Conservation (phyloP, 306 rosid species). For the Senna tora region DNA sequence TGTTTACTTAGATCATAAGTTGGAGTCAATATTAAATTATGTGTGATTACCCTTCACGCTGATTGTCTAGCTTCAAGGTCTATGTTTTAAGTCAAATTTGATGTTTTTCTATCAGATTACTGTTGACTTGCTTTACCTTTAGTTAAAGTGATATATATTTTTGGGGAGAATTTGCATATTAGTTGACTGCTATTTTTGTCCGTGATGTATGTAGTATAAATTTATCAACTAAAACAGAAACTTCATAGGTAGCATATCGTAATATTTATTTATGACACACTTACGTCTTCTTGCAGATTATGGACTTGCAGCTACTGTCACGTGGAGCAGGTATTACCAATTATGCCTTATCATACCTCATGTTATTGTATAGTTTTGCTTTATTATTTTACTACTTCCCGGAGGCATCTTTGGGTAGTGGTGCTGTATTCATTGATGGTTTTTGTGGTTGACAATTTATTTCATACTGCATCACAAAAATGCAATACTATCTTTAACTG, state of each 20-base stretch:
- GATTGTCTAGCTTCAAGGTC: neutral
- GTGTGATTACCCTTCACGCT: neutral
- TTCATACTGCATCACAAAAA: constrained; percentile 16
- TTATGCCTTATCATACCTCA: constrained; percentile 17
- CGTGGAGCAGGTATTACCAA: constrained; percentile 77
- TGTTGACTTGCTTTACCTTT: neutral
- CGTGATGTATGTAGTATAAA: neutral
- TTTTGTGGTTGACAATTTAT: constrained; percentile 27
- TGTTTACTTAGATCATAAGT: neutral
- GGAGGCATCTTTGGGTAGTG: constrained; percentile 29
- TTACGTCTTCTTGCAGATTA: constrained; percentile 64
- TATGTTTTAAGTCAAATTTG: neutral
- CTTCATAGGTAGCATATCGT: neutral
- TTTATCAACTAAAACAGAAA: neutral
- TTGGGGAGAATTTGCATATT: neutral
- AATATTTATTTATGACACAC: constrained; percentile 31
- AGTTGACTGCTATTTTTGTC: neutral
- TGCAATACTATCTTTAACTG: constrained; percentile 1
- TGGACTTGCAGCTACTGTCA: constrained; percentile 83
- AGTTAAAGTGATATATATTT: neutral
- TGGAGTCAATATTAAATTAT: constrained; percentile 9
- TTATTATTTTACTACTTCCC: constrained; percentile 29
- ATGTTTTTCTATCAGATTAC: constrained; percentile 2
- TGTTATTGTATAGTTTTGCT: constrained; percentile 21
- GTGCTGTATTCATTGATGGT: constrained; percentile 31